Evolutionary conservation across 2,329 filamentous ascomycete genomes (phyloP).

Genomic region (Colletotrichum truncatum): DNA sequence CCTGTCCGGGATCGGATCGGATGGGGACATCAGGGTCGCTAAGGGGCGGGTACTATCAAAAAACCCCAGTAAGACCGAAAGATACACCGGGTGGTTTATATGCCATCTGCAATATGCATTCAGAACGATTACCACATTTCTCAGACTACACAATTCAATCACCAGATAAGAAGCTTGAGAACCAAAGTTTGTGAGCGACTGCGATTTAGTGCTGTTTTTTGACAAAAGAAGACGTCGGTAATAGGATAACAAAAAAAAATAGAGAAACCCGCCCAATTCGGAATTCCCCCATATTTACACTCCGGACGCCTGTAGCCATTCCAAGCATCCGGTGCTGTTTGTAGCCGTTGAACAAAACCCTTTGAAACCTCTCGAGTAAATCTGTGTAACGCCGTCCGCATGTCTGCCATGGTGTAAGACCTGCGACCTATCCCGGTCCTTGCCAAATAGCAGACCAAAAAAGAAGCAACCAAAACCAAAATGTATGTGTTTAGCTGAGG

Average conservation of each 20-base stretch:
- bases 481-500: constrained; percentile 35
- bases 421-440: neutral
- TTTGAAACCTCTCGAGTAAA: neutral
- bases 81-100: constrained; percentile 4
- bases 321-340: neutral
- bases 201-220: neutral
- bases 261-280: neutral
- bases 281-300: neutral
- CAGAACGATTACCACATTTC: neutral
- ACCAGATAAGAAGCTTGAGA: neutral
- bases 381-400: neutral
- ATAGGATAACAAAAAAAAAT: neutral
- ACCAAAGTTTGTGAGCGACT: neutral
- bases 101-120: no score
- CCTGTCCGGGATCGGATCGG: neutral
- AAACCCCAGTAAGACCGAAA: constrained; percentile 6
- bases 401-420: neutral
- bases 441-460: constrained; percentile 1
- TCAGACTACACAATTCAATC: neutral
- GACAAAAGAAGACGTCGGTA: neutral
- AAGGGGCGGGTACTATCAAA: neutral
- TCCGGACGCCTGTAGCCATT: constrained; percentile 16
- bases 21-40: neutral
- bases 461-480: neutral
- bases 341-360: neutral